A percentile compares a stretch with the other conserved stretches of the same genome.
Conservation (phyloP, 352 stramenopile genomes). For the Globisporangium nodosum region DNA sequence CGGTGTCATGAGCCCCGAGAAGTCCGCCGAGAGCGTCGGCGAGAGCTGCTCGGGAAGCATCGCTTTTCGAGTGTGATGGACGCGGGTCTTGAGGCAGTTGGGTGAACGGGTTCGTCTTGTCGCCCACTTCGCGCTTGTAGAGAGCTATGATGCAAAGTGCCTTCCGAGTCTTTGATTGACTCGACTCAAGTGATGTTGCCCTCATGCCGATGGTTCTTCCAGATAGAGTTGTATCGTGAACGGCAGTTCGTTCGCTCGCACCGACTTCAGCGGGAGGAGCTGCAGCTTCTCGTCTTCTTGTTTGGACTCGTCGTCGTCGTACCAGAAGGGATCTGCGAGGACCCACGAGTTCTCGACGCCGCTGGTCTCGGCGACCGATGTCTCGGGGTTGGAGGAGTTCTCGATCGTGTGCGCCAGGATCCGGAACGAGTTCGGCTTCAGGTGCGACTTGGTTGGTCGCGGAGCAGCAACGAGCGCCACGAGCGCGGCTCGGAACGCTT, state of each 20-base stretch:
- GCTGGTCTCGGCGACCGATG: slow-evolving; percentile 29
- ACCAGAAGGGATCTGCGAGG: slow-evolving; percentile 50
- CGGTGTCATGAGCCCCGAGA: slow-evolving; percentile 15
- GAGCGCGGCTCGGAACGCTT: slow-evolving; percentile 52
- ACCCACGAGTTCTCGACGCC: slow-evolving; percentile 64
- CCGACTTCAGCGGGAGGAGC: slow-evolving; percentile 41
- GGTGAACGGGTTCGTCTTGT: no score
- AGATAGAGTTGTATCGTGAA: slow-evolving; percentile 63
- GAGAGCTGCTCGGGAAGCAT: background rate
- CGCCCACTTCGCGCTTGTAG: no score
- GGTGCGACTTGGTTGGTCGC: slow-evolving; percentile 3
- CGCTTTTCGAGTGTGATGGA: background rate
- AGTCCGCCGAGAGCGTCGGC: slow-evolving; percentile 7
- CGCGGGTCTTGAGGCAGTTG: no score
- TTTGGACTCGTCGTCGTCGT: slow-evolving; percentile 20
- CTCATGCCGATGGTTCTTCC: slow-evolving; percentile 12
- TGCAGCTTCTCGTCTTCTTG: slow-evolving; percentile 10
- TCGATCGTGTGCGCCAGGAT: slow-evolving; percentile 59
- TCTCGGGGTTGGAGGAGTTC: slow-evolving; percentile 26
- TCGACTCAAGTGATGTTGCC: no score
- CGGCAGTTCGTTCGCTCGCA: slow-evolving; percentile 26
- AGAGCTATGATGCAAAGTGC: no score
- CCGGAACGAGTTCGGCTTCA: slow-evolving; percentile 46
- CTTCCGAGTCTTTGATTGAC: no score
- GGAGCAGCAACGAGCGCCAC: slow-evolving; percentile 46